Evolutionary conservation across 78 protist species (phyloP).

Genomic region (Dictyostelium brefeldianum): DNA sequence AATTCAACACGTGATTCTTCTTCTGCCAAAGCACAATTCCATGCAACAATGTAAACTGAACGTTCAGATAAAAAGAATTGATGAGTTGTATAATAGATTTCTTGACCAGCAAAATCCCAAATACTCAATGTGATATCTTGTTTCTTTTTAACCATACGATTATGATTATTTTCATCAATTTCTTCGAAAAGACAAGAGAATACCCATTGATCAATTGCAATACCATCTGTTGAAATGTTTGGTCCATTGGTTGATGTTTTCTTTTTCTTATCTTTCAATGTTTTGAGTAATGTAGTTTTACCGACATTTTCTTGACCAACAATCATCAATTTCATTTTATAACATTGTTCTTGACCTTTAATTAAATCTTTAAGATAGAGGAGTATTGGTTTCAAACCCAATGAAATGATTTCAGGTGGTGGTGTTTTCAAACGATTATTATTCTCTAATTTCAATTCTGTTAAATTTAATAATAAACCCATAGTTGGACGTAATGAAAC

Average conservation of each 20-base stretch:
- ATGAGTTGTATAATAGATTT: constrained; percentile 81
- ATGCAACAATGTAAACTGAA: constrained; percentile 68
- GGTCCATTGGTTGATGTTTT: constrained; percentile 32
- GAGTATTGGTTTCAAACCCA: constrained; percentile 50
- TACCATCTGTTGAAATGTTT: constrained; percentile 81
- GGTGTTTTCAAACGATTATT: constrained; percentile 73
- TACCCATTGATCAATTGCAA: constrained; percentile 74
- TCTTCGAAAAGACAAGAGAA: constrained; percentile 44
- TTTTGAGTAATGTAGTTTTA: constrained; percentile 71
- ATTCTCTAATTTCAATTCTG: constrained; percentile 34
- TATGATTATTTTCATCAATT: constrained; percentile 22
- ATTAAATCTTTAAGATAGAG: constrained; percentile 67
- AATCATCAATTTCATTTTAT: constrained; percentile 68
- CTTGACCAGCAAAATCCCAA: constrained; percentile 86
- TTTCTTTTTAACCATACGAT: constrained; percentile 50
- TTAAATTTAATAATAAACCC: constrained; percentile 36
- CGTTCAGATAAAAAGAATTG: constrained; percentile 82
- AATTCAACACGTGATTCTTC: constrained; percentile 77
- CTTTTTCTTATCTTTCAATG: constrained; percentile 50
- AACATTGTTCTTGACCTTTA: constrained; percentile 80
- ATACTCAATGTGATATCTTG: constrained; percentile 59
- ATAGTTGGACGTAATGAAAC: constrained; percentile 67
- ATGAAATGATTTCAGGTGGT: constrained; percentile 66
- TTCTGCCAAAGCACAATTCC: constrained; percentile 65
- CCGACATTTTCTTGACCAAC: constrained; percentile 79